Base-by-base conservation (phyloP, 129 eudicot genomes). In the Tagetes patula region DNA sequence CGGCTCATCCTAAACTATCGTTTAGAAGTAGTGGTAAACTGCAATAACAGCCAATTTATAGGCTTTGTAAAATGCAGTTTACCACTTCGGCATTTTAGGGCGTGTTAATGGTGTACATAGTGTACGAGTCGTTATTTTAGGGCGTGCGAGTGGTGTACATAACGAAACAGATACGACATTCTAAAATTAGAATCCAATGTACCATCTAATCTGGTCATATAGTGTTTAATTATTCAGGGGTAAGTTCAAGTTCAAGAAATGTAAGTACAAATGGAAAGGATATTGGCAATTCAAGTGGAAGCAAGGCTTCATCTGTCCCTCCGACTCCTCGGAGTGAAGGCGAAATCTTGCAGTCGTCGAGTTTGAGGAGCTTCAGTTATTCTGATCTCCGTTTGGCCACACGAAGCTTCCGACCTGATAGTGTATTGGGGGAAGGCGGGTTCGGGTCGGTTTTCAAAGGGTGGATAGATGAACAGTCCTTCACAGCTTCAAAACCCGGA, bases 381-480 rank as follows among this genome's bases (percentile, higher is more conserved):
- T 60, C 88, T 41, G 88, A 85, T 70, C 88, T 88, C 56, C 83
- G 81, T 66, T 65, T 43, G 50, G 82, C 96, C 71, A 88, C 91
- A 36, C 76, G 91, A 70, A 88, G 83, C 49, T 88, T 88, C 37
- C 85, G 96, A 4, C 91, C 91, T 8, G 96, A 88, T 14, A 52
- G 52, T 1, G 52, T 47, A 14, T 47, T 47, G 14, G 52, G 52
- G 10, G 52, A 47, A 47, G 52, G 52, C 3, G 52, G 52, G 52
- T 47, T 47, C 52, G 52, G 52, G 52, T 47, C 52, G 14, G 52
- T 47, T 11, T 47, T 47, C 3, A 47, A 47, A 47, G 52, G 52
- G n/a, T 47, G 52, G 52, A 47, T 47, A 0, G 52, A 52, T 52
- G 58, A 52, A 52, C 58, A 52, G 14, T 3, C 58, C 7, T 52